Base-by-base conservation (phyloP, 1,139 yeast species). In the Geotrichum aggregatum region DNA sequence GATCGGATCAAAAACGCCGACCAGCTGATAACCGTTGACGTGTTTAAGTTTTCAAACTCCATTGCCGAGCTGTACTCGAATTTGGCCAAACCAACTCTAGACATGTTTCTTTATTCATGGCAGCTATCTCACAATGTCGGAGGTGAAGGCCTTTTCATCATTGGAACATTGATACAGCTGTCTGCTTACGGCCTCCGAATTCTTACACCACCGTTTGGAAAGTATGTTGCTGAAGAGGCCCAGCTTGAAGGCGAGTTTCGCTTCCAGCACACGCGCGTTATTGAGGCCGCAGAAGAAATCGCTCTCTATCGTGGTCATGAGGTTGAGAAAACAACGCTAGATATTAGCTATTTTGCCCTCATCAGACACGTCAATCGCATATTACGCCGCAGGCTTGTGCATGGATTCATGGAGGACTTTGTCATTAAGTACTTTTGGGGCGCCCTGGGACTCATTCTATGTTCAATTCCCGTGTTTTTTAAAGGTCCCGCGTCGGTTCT, bases 391-490 rank as follows among this genome's bases (percentile, higher is more conserved):
- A 70, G 95, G 79, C 71, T 82, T 77, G 66, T 89, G 85, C 42
- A 91, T 84, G 66, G 87, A 80, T 53, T 70, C 47, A 56, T 68
- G 56, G 75, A 71, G 55, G 74, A 71, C 54, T 91, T 89, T 64
- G 83, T 88, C 57, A 92, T 91, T 56, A 91, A 91, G 67, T 91
- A 91, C 68, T 80, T 89, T 52, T 86, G 97, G 94, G 97, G 98
- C 56, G 97, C 96, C 2, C 87, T 94, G 44, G 97, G 98, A 5
- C 76, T 91, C 57, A 81, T 84, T 0, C 75, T 91, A 50, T 91
- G 97, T 71, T 83, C 96, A 1, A 83, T 92, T 3, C 97, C 97
- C 2, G 87, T 89, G 1, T 91, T 91, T 64, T 80, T 87, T 59
- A 77, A 78, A 56, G 76, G 80, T 6, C 81, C 89, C 1, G 87